These are phyloP conservation scores for Lepidium aucheri DNA, from an alignment of 345 rosid species.

Conservation along the genomic window DNA sequence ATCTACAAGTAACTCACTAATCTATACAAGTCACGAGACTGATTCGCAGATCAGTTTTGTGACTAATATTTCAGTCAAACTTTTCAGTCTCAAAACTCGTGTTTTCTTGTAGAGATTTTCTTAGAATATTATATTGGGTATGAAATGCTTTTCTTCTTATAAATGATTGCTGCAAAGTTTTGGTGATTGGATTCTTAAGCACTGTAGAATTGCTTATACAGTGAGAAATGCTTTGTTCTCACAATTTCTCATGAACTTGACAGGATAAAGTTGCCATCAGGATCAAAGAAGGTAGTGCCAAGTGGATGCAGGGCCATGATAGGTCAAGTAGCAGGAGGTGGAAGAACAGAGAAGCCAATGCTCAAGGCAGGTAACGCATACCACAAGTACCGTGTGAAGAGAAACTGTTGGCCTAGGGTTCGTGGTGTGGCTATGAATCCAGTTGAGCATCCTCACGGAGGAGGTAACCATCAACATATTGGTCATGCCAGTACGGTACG, in stretches of 20 bases:
- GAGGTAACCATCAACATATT: constrained; percentile 80
- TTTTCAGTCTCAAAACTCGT: too few species aligned
- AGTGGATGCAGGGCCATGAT: constrained; percentile 73
- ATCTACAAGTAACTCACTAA: too few species aligned
- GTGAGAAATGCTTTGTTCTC: background rate
- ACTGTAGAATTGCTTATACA: background rate
- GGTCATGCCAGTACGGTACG: constrained; percentile 67
- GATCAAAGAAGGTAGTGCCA: constrained; percentile 60
- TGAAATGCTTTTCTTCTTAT: background rate
- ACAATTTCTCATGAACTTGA: background rate
- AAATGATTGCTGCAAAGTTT: background rate
- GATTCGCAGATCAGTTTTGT: too few species aligned
- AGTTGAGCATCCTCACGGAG: constrained; percentile 80
- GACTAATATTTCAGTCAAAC: too few species aligned
- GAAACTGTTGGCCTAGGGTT: constrained; percentile 80
- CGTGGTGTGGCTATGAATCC: constrained; percentile 90
- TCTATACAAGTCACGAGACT: too few species aligned
- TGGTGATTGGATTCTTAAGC: background rate
- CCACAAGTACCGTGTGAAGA: constrained; percentile 65
- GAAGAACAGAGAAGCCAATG: constrained; percentile 73
- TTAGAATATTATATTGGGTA: too few species aligned
- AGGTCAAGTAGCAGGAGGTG: constrained; percentile 77
- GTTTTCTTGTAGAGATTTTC: too few species aligned
- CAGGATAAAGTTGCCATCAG: constrained; percentile 70
- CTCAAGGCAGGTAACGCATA: constrained; percentile 74